These are phyloP conservation scores for Ogataea neopini DNA, from an alignment of 805 yeast genomes.

Conservation along the genomic window DNA sequence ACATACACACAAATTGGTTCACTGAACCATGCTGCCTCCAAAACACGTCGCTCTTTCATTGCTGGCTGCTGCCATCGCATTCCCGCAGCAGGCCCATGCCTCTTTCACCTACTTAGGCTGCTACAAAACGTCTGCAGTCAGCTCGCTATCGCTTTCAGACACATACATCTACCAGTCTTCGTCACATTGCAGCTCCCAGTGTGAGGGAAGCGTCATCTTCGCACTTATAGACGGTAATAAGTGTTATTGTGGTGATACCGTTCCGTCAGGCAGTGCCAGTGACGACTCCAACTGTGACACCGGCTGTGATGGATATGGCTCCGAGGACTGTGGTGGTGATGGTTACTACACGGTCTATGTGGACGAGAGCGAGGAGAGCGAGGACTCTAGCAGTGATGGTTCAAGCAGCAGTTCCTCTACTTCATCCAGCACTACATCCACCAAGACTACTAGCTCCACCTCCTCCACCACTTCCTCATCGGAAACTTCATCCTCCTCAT, in stretches of 20 bases:
- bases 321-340: constrained; percentile 61
- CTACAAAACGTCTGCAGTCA: constrained; percentile 30
- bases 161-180: constrained; percentile 60
- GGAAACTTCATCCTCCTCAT: constrained; percentile 9
- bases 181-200: constrained; percentile 55
- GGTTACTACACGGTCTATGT: constrained; percentile 51
- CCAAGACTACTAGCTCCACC: constrained; percentile 17
- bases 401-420: neutral
- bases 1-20: too few species aligned
- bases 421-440: constrained; percentile 22
- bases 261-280: constrained; percentile 33
- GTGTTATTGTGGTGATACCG: constrained; percentile 67
- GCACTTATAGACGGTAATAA: constrained; percentile 52
- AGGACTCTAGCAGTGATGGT: neutral
- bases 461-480: constrained; percentile 16
- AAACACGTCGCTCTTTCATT: neutral
- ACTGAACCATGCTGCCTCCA: neutral
- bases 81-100: constrained; percentile 12
- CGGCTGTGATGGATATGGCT: constrained; percentile 61
- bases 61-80: neutral
- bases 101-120: constrained; percentile 31
- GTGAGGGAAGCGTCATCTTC: constrained; percentile 48
- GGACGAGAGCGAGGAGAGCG: constrained; percentile 24
- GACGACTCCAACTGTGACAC: constrained; percentile 42
- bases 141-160: constrained; percentile 41